Conservation (phyloP, 1,139 yeast species). For the Yamadazyma triangularis region DNA sequence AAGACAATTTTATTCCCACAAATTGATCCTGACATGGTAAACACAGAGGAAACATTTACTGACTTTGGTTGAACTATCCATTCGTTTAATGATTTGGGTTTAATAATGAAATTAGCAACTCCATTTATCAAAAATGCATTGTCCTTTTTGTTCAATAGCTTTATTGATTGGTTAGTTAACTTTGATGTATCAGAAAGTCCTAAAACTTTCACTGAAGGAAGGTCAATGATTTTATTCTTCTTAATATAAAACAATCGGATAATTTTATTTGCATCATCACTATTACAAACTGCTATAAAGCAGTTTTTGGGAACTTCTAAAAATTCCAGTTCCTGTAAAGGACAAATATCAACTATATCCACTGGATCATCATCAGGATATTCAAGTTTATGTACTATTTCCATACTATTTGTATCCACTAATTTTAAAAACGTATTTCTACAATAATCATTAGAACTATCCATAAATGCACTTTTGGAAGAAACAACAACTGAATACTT, state of each 20-base stretch:
- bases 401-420: constrained; percentile 13
- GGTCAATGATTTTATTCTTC: constrained; percentile 7
- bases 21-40: constrained; percentile 10
- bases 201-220: constrained; percentile 7
- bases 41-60: constrained; percentile 9
- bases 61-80: constrained; percentile 13
- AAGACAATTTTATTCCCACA: constrained; percentile 9
- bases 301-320: constrained; percentile 4
- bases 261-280: constrained; percentile 7
- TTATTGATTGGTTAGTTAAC: constrained; percentile 10
- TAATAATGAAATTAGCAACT: constrained; percentile 10
- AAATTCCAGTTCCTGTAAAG: constrained; percentile 1
- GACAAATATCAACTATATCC: constrained; percentile 19
- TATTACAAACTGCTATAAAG: constrained; percentile 13
- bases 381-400: constrained; percentile 8
- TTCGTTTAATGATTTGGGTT: constrained; percentile 5
- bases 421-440: constrained; percentile 16
- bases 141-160: constrained; percentile 5
- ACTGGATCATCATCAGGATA: constrained; percentile 9
- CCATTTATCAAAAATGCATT: constrained; percentile 13
- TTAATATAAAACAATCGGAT: constrained; percentile 12
- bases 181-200: constrained; percentile 11
- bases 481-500: constrained; percentile 15
- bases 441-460: constrained; percentile 11
- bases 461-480: constrained; percentile 13